Base-by-base conservation (phyloP, 495 filamentous ascomycete genomes). In the Penicillium tannophilum region DNA sequence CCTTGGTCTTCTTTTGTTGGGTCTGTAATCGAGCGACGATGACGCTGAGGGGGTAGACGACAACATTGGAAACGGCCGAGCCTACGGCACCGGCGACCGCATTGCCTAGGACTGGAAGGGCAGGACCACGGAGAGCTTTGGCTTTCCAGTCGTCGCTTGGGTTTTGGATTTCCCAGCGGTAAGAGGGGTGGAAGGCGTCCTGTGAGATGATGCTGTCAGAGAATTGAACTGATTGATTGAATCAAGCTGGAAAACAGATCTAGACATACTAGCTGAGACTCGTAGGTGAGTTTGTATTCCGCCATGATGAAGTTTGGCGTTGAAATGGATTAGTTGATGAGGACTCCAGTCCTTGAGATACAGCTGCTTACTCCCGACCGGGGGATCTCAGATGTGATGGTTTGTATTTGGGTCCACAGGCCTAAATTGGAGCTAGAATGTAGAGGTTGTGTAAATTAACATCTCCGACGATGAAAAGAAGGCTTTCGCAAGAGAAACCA, bases 51-150 rank as follows among this genome's bases (percentile, higher is more conserved):
- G 93, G 93, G 69, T 96, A 96, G 10, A 88, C 85, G 44, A 85
- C 72, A 49, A 93, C 73, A 65, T 92, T 93, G 3, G 92, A 92
- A 51, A 95, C 82, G 11, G 90, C 87, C 3, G 90, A 88, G 16
- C 91, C 92, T 14, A 86, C 78, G 28, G 90, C 86, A 50, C 92
- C 92, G 17, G 92, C 89, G 20, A 90, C 69, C 50, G 93, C 93
- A 78, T 97, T 93, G 19, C 90, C 90, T n/a, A 96, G 76, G 6
- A 90, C 88, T 52, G 92, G 90, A n/a, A 96, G 83, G 8, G 84
- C 82, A 60, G 79, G 78, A 3, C 79, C 78, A 1, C 68, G 63
- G 30, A 80, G 67, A 4, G 72, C 73, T 17, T 70, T 70, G 12
- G 66, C 63, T 58, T 62, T 68, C 74, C 71, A 76, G 59, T 76